Evolutionary conservation across 495 filamentous ascomycete species (phyloP).

Genomic region (Alectoria sarmentosa): DNA sequence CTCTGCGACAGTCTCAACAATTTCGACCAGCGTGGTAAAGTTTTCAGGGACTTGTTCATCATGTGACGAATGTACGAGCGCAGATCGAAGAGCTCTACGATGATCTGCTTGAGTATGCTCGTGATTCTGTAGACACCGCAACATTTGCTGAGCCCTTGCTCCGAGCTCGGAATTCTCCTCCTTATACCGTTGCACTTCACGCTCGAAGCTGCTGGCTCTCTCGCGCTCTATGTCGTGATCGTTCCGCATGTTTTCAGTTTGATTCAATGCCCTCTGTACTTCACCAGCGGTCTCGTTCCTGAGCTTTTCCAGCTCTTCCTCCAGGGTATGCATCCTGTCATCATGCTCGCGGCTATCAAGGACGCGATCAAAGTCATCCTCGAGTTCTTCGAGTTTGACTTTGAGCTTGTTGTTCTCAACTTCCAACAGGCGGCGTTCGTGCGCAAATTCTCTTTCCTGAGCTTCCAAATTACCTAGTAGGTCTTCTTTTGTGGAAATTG

Average conservation of each 20-base stretch:
- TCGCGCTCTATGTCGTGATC: slow-evolving; percentile 50
- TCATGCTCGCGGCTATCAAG: slow-evolving; percentile 79
- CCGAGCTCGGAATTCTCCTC: slow-evolving; percentile 44
- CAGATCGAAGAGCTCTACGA: slow-evolving; percentile 49
- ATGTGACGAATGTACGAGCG: slow-evolving; percentile 55
- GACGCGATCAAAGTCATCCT: slow-evolving; percentile 82
- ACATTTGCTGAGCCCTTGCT: slow-evolving; percentile 43
- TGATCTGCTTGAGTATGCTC: slow-evolving; percentile 47
- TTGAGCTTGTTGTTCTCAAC: slow-evolving; percentile 68
- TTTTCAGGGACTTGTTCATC: slow-evolving; percentile 51
- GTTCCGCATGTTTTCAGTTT: slow-evolving; percentile 48
- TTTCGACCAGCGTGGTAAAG: slow-evolving; percentile 50
- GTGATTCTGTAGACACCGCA: slow-evolving; percentile 37
- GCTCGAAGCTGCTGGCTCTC: slow-evolving; percentile 45
- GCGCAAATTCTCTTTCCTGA: slow-evolving; percentile 77
- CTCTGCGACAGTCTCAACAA: slow-evolving; percentile 51
- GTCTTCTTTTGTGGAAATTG: slow-evolving; percentile 85
- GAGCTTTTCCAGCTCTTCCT: slow-evolving; percentile 60
- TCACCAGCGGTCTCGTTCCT: slow-evolving; percentile 51
- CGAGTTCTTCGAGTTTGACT: slow-evolving; percentile 71
- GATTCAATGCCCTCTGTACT: slow-evolving; percentile 46
- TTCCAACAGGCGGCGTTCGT: slow-evolving; percentile 74
- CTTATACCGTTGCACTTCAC: slow-evolving; percentile 44
- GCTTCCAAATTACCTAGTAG: slow-evolving; percentile 92
- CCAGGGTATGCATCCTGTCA: slow-evolving; percentile 58